phyloP scores from a whole-genome alignment of 2,329 filamentous ascomycete genomes.

The Apiospora arundinis region DNA sequence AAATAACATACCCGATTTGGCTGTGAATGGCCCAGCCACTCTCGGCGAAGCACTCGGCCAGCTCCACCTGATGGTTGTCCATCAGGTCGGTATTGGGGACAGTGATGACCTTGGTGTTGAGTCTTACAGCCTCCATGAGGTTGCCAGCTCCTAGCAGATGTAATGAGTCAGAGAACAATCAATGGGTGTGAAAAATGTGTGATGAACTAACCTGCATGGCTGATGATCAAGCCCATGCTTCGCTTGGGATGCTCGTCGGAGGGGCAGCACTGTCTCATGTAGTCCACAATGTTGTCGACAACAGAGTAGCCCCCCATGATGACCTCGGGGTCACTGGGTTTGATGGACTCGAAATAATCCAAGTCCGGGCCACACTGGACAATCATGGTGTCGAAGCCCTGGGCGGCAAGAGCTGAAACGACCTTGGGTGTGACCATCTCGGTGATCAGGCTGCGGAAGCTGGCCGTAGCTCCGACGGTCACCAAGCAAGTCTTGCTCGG shows the following conservation, averaged over 20 bases:
- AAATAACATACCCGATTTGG: slow-evolving; percentile 63
- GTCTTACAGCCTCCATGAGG: slow-evolving; percentile 80
- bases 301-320: slow-evolving; percentile 44
- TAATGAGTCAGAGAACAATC: not conserved
- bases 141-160: slow-evolving; percentile 76
- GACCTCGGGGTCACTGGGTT: slow-evolving; percentile 18
- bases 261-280: slow-evolving; percentile 65
- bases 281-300: slow-evolving; percentile 68
- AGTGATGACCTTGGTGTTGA: slow-evolving; percentile 80
- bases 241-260: slow-evolving; percentile 39
- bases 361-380: slow-evolving; percentile 83
- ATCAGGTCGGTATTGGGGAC: slow-evolving; percentile 85
- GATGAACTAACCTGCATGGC: slow-evolving; percentile 78
- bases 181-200: not conserved
- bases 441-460: slow-evolving; percentile 75
- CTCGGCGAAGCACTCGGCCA: slow-evolving; percentile 76
- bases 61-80: slow-evolving; percentile 89
- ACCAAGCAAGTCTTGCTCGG: slow-evolving; percentile 69
- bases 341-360: slow-evolving; percentile 54
- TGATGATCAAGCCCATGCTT: slow-evolving; percentile 77
- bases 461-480: slow-evolving; percentile 90
- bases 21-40: slow-evolving; percentile 81
- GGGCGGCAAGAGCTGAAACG: slow-evolving; percentile 61
- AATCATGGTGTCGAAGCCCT: slow-evolving; percentile 73
- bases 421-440: slow-evolving; percentile 69